phyloP scores from a whole-genome alignment of 2,329 filamentous ascomycete species.

The Ascocoryne sarcoides region DNA sequence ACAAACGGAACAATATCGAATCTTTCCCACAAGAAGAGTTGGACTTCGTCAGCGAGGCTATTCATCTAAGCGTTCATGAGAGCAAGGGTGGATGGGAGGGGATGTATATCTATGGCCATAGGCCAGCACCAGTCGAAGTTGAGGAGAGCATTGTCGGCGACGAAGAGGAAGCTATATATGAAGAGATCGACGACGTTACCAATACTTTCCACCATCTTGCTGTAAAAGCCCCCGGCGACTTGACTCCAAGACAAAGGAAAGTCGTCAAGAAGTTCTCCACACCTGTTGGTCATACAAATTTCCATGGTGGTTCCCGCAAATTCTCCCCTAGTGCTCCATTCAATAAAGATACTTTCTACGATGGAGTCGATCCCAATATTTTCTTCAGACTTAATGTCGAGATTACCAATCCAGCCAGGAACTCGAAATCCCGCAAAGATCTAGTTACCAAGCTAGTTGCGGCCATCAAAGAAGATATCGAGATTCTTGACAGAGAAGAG shows the following conservation, averaged over 20 bases:
- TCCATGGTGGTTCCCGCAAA: constrained; percentile 15
- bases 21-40: constrained; percentile 20
- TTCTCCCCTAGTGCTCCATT: constrained; percentile 5
- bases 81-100: constrained; percentile 25
- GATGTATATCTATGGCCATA: constrained; percentile 17
- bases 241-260: constrained; percentile 23
- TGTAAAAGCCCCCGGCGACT: constrained; percentile 12
- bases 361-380: constrained; percentile 21
- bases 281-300: constrained; percentile 12
- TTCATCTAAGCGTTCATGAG: constrained; percentile 21
- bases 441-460: constrained; percentile 20
- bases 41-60: constrained; percentile 24
- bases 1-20: constrained; percentile 10
- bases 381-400: constrained; percentile 24
- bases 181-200: constrained; percentile 3
- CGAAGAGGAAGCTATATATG: constrained; percentile 3
- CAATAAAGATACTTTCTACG: constrained; percentile 11
- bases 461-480: constrained; percentile 23
- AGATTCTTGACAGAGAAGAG: constrained; percentile 21
- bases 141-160: background rate
- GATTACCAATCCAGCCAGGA: constrained; percentile 12
- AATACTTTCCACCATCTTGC: constrained; percentile 2
- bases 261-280: constrained; percentile 13
- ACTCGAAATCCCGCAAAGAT: constrained; percentile 20
- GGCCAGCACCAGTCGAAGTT: background rate